phyloP scores from a whole-genome alignment of 345 rosid genomes.

The Psidium friedrichsthalianum region DNA sequence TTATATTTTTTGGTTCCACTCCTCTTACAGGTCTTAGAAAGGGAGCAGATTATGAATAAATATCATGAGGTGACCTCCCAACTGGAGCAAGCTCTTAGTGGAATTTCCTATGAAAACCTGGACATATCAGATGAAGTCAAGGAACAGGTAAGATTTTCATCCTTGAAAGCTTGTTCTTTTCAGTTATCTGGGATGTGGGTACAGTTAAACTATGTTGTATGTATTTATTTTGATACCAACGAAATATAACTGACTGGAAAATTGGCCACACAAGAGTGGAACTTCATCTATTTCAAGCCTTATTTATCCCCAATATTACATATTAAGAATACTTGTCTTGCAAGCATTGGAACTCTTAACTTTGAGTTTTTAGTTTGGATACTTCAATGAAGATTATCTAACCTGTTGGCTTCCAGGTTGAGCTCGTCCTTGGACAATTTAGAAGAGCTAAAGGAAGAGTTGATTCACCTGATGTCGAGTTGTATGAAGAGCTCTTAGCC shows the following conservation, averaged over 20 bases:
- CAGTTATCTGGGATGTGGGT: neutral
- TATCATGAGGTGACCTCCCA: constrained; percentile 53
- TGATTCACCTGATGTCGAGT: constrained; percentile 47
- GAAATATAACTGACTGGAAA: neutral
- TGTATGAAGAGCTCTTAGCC: constrained; percentile 52
- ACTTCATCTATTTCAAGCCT: neutral
- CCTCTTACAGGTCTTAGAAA: constrained; percentile 64
- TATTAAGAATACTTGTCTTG: neutral
- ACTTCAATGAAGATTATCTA: neutral
- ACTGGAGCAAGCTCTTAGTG: constrained; percentile 65
- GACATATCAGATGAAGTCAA: constrained; percentile 97
- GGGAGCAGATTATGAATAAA: constrained; percentile 57
- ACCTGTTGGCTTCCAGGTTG: constrained; percentile 39
- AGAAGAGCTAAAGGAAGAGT: constrained; percentile 82
- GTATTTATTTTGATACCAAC: neutral
- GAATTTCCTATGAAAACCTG: constrained; percentile 54
- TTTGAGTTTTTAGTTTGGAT: neutral
- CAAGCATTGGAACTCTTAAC: neutral
- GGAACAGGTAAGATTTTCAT: constrained; percentile 56
- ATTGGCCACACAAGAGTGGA: neutral
- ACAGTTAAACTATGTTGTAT: neutral
- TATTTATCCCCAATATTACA: neutral
- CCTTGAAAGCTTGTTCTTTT: neutral
- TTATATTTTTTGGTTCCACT: neutral
- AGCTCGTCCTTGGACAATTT: constrained; percentile 81